Conservation (phyloP, 768 basidiomycete species). For the Coprinellus aureogranulatus region DNA sequence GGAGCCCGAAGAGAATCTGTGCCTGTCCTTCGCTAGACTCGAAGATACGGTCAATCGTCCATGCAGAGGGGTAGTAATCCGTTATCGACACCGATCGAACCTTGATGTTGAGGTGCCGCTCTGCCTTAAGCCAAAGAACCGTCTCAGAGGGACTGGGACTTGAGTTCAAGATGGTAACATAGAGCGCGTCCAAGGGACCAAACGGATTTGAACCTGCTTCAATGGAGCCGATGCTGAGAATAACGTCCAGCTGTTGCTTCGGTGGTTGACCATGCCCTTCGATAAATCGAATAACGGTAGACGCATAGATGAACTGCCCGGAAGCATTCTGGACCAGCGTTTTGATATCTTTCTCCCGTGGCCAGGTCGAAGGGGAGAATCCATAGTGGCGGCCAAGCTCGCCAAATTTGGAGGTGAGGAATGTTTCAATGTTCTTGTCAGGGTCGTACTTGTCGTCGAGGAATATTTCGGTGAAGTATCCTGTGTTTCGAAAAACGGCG, state of each 20-base stretch:
- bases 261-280: neutral
- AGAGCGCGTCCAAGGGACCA: neutral
- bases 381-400: neutral
- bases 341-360: neutral
- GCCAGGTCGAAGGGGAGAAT: neutral
- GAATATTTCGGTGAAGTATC: neutral
- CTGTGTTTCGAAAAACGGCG: neutral
- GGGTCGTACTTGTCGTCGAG: neutral
- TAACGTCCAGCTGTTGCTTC: neutral
- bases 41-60: no score
- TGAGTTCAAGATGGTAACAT: neutral
- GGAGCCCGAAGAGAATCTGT: no score
- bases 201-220: neutral
- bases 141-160: neutral
- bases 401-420: neutral
- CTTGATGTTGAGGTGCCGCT: neutral
- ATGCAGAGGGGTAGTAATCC: no score
- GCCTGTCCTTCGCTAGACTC: no score
- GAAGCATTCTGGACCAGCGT: neutral
- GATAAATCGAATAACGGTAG: neutral
- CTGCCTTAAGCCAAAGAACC: neutral
- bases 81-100: neutral
- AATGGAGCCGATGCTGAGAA: neutral
- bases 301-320: constrained; percentile 5
- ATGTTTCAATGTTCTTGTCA: neutral